Evolutionary conservation across 495 filamentous ascomycete species (phyloP), one percentile per base, ranked within the genome.

Genomic region (Hypoxylon trugodes): DNA sequence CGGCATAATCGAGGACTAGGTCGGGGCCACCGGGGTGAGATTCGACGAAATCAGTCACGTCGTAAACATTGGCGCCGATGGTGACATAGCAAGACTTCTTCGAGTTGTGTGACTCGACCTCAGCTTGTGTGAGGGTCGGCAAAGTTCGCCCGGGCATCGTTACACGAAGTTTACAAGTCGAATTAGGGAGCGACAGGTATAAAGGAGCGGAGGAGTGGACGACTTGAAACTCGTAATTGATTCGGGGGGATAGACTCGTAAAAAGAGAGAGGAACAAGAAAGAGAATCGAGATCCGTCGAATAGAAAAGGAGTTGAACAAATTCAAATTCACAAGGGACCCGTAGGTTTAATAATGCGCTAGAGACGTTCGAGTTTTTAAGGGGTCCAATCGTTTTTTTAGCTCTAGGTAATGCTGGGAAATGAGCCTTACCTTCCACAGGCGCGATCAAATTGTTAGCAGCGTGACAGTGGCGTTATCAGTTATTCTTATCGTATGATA

Each of bases 11-110:
- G 42, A 98, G 81, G 53, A 99, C 87, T 56, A 98, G 74, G 56
- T 97, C 91, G 66, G 84, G 85, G 52, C 96, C 96, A 59, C 94
- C 96, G 28, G 96, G 96, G 73, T 99, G 96, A 58, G 90, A 86
- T 42, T 89, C 82, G 50, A 97, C 72, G 69, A 99, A 99, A 21
- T 86, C 81, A 19, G 96, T 96, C 58, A 99, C 84, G 82, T 99
- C 92, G 84, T 92, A 98, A 66, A 98, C 95, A 64, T 93, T 94
- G 21, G 82, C 83, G 28, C 92, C 95, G 37, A 97, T 74, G 0
- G 91, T 93, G 63, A 99, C 92, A 81, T 92, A 99, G 82, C 96
- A 98, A 18, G 91, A 96, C 73, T 93, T 87, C 33, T 73, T 75
- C 41, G 83, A 88, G 69, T 92, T 96, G 74, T 94, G 92, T 62